Percentiles rank a stretch among this genome's conserved stretches.
Conservation (phyloP, 83 land plant species). For the Diphasiastrum complanatum region DNA sequence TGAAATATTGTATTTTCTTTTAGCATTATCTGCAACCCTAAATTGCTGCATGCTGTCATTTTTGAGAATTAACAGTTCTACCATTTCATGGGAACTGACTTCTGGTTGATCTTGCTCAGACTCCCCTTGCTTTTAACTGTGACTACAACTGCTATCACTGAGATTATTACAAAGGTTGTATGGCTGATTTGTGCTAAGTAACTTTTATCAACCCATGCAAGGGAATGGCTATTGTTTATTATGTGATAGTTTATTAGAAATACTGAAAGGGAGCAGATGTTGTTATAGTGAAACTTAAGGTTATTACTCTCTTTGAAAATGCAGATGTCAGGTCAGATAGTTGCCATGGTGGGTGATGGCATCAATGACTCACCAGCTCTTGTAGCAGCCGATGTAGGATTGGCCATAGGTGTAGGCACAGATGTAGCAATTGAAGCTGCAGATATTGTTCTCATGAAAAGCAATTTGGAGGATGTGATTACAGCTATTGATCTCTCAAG, state of each 20-base stretch:
- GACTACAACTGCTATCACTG: too few relatives aligned
- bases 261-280: background rate
- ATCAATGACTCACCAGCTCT: conserved; percentile 96
- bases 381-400: conserved; percentile 92
- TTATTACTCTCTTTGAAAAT: conserved; percentile 1
- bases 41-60: too few relatives aligned
- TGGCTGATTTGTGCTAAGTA: too few relatives aligned
- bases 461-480: conserved; percentile 85
- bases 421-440: conserved; percentile 98
- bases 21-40: background rate
- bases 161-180: too few relatives aligned
- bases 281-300: background rate
- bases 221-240: background rate
- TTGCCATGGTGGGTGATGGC: conserved; percentile 97
- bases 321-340: conserved; percentile 63
- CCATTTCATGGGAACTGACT: too few relatives aligned
- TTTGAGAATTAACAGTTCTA: too few relatives aligned
- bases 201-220: too few relatives aligned
- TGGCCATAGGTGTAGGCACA: conserved; percentile 99
- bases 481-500: conserved; percentile 88
- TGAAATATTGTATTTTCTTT: background rate
- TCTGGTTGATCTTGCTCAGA: too few relatives aligned
- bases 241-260: background rate
- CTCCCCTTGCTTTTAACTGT: too few relatives aligned
- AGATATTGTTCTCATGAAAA: conserved; percentile 82